phyloP scores from a whole-genome alignment of 225 moss, liverwort and hornwort genomes.

The Polytrichum commune region DNA sequence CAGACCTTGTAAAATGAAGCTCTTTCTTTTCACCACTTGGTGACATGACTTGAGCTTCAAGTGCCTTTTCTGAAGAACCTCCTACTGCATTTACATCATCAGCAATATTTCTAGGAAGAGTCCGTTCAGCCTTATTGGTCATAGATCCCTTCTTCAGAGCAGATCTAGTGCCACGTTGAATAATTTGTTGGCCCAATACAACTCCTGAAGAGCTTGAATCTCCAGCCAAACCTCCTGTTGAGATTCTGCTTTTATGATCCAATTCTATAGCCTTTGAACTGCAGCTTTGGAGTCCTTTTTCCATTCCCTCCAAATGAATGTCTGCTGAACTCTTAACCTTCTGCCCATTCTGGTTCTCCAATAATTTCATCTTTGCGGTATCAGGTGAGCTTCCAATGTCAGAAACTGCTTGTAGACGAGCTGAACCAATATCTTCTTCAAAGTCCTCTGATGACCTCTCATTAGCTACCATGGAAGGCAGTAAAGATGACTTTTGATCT shows the following conservation, averaged over 20 bases:
- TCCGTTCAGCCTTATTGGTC: not conserved
- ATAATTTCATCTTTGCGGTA: not conserved
- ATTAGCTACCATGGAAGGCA: not conserved
- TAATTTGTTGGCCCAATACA: not conserved
- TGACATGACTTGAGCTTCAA: conserved; percentile 3
- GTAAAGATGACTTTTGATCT: not conserved
- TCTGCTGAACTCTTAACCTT: not conserved
- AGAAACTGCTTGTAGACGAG: not conserved
- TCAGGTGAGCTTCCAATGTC: too few species aligned
- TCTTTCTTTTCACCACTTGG: not conserved
- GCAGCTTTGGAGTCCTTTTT: not conserved
- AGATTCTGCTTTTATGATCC: conserved; percentile 12
- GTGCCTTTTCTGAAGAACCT: not conserved
- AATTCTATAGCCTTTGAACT: conserved; percentile 13
- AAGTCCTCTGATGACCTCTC: not conserved
- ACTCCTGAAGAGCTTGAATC: conserved; percentile 12
- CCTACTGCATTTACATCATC: not conserved
- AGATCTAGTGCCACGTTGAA: conserved; percentile 12
- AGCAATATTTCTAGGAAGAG: not conserved
- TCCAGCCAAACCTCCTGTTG: conserved; percentile 13
- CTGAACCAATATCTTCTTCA: not conserved
- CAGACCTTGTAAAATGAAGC: conserved; percentile 37
- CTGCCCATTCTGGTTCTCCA: conserved; percentile 3
- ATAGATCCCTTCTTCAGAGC: conserved; percentile 3
- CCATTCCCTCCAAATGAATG: not conserved